Evolutionary conservation across 2,329 filamentous ascomycete genomes (phyloP).

Genomic region (Oidium heveae): DNA sequence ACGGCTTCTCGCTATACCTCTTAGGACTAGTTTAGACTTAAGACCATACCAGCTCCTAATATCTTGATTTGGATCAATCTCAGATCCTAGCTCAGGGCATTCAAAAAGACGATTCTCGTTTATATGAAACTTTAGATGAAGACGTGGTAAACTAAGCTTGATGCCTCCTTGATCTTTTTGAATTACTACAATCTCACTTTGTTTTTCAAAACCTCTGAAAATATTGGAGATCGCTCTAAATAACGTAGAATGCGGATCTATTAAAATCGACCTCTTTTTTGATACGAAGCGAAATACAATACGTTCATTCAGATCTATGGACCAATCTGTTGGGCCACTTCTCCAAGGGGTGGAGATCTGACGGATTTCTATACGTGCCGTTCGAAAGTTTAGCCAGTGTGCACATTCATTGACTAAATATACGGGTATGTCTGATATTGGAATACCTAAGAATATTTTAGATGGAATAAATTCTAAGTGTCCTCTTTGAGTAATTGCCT

Average conservation of each 20-base stretch:
- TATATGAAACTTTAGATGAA: constrained; percentile 28
- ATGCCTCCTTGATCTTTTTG: constrained; percentile 16
- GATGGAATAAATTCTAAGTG: constrained; percentile 16
- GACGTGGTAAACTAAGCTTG: constrained; percentile 22
- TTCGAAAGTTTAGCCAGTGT: constrained; percentile 30
- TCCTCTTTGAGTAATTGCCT: constrained; percentile 11
- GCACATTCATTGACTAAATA: constrained; percentile 24
- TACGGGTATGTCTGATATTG: constrained; percentile 23
- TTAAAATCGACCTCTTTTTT: constrained; percentile 14
- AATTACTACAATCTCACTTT: constrained; percentile 19
- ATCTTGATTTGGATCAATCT: constrained; percentile 31
- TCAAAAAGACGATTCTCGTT: constrained; percentile 19
- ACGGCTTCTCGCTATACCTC: constrained; percentile 12
- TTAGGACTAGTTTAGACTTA: constrained; percentile 29
- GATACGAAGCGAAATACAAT: constrained; percentile 4
- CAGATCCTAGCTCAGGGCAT: constrained; percentile 22
- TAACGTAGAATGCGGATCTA: constrained; percentile 23
- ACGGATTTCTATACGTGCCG: constrained; percentile 24
- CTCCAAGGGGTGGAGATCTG: constrained; percentile 18
- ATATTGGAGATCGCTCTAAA: constrained; percentile 18
- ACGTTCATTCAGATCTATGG: constrained; percentile 13
- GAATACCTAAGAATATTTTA: constrained; percentile 9
- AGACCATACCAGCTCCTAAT: constrained; percentile 34
- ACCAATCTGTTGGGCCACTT: constrained; percentile 16
- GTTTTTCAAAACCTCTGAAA: constrained; percentile 24